A percentile compares a stretch with the other conserved stretches of the same genome.
Conservation (phyloP, 192 early-diverging fungal species). For the Rhizoclosmatium sp. region DNA sequence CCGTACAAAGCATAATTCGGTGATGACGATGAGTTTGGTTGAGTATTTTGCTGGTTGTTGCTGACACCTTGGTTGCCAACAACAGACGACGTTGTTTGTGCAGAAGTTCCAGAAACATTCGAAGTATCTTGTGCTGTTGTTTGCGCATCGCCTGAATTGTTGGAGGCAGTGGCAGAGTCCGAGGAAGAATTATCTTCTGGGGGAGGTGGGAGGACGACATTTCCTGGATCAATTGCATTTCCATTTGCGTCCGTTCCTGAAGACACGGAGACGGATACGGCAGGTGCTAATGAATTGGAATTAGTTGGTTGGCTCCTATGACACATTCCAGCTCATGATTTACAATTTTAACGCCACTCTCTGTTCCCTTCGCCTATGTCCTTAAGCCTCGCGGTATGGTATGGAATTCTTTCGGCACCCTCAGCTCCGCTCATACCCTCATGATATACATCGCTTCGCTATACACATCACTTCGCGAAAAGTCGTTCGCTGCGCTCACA, state of each 20-base stretch:
- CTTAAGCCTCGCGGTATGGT: no score
- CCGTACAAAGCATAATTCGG: background rate
- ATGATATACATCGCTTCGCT: no score
- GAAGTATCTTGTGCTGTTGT: background rate
- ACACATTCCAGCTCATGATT: no score
- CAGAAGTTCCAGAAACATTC: background rate
- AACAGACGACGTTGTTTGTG: background rate
- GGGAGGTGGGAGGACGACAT: background rate
- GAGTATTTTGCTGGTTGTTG: no score
- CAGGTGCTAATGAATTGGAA: background rate
- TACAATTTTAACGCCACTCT: no score
- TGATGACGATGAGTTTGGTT: background rate
- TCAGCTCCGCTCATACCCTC: no score
- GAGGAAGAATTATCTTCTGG: background rate
- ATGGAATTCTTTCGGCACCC: no score
- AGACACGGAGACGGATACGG: background rate
- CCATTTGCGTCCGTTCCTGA: conserved; percentile 10
- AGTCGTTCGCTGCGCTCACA: no score
- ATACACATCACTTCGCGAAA: no score
- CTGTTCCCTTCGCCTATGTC: no score
- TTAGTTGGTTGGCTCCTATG: no score
- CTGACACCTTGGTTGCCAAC: background rate
- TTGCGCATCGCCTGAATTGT: background rate
- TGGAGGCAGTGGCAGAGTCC: background rate
- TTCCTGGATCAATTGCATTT: background rate